Evolutionary conservation across 2,329 filamentous ascomycete genomes (phyloP).

Genomic region (Claviceps cyperi): DNA sequence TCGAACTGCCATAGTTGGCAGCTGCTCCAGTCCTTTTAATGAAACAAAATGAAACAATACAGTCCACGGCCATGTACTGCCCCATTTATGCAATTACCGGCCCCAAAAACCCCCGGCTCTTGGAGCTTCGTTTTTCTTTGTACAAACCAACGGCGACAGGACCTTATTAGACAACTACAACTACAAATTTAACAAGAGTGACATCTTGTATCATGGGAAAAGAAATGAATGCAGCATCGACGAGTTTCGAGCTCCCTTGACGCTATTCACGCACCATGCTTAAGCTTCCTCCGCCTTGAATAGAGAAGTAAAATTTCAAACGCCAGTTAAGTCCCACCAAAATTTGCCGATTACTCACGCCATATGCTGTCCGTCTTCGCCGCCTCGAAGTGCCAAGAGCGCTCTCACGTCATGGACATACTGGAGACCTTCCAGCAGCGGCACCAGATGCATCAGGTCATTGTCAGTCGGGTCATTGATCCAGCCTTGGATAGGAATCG

Average conservation of each 20-base stretch:
- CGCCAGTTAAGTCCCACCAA: constrained; percentile 4
- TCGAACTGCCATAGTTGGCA: background rate
- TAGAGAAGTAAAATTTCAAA: background rate
- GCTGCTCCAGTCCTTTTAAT: background rate
- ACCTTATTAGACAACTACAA: too few relatives aligned
- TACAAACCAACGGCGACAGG: too few relatives aligned
- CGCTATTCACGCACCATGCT: background rate
- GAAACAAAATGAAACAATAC: background rate
- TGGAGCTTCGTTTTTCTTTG: background rate
- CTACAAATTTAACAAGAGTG: too few relatives aligned
- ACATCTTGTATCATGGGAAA: too few relatives aligned
- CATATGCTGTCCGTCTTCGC: constrained; percentile 57
- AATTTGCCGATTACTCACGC: constrained; percentile 14
- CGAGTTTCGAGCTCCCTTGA: background rate
- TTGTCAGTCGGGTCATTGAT: constrained; percentile 97
- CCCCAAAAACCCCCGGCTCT: background rate
- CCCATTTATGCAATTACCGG: background rate
- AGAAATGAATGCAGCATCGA: background rate
- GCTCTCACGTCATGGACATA: constrained; percentile 94
- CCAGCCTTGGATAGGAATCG: constrained; percentile 98
- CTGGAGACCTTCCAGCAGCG: constrained; percentile 83
- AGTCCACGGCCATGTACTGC: background rate
- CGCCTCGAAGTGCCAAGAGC: constrained; percentile 73
- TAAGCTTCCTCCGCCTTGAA: background rate
- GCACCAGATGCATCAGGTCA: constrained; percentile 82